These are phyloP conservation scores for Tulasnella sp. DNA, from an alignment of 768 basidiomycete species.

Conservation along the genomic window DNA sequence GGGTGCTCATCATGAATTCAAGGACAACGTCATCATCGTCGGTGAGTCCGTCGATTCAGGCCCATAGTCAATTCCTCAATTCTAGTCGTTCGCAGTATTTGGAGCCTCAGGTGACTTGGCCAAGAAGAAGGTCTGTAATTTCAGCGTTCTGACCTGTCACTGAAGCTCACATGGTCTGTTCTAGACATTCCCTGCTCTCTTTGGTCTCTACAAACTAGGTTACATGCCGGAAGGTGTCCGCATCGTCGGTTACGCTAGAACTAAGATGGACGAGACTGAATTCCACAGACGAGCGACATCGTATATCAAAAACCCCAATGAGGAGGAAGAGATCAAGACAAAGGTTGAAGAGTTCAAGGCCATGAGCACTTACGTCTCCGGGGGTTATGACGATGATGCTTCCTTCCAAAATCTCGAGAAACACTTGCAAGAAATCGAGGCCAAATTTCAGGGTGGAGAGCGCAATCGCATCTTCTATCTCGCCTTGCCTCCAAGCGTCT, in stretches of 20 bases:
- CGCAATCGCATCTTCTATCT: conserved; percentile 89
- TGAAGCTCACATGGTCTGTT: neutral
- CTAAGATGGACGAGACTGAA: conserved; percentile 79
- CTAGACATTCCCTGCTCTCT: conserved; percentile 91
- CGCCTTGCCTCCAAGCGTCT: conserved; percentile 94
- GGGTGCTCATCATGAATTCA: conserved; percentile 52
- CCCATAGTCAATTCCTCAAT: conserved; percentile 13
- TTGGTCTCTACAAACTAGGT: conserved; percentile 67
- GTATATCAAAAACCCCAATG: conserved; percentile 69
- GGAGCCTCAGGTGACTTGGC: conserved; percentile 96
- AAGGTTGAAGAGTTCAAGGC: conserved; percentile 76
- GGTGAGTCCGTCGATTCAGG: conserved; percentile 36
- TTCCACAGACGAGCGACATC: conserved; percentile 73
- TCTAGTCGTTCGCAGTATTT: conserved; percentile 42
- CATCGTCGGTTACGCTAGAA: conserved; percentile 94
- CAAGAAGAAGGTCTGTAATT: conserved; percentile 75
- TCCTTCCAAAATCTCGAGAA: conserved; percentile 68
- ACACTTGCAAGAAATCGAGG: conserved; percentile 67
- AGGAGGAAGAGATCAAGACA: conserved; percentile 42
- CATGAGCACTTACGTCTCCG: conserved; percentile 67
- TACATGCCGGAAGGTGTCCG: conserved; percentile 72
- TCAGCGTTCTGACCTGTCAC: conserved; percentile 3
- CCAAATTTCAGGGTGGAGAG: conserved; percentile 42
- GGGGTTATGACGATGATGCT: conserved; percentile 73
- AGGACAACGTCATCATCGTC: conserved; percentile 78